These are phyloP conservation scores for Scenedesmus sp. DNA, from an alignment of 163 green algal species.

Conservation along the genomic window DNA sequence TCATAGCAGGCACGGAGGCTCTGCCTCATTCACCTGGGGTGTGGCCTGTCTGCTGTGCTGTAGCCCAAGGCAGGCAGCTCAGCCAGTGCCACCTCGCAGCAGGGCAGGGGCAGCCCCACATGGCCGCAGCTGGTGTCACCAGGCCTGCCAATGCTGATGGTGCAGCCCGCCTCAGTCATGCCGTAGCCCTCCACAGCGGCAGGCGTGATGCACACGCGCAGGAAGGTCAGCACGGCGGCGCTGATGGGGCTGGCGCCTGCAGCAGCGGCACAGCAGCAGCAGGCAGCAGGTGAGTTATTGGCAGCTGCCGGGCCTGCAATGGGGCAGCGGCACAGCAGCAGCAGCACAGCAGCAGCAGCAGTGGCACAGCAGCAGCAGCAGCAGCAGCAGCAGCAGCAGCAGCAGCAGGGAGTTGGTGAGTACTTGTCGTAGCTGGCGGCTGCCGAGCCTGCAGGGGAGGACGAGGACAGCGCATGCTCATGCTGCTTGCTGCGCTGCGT, in stretches of 20 bases:
- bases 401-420: no score
- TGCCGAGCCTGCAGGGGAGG: no score
- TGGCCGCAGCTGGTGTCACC: conserved; percentile 64
- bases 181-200: conserved; percentile 90
- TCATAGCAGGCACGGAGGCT: neutral
- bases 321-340: no score
- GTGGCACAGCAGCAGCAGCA: neutral
- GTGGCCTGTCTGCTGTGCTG: conserved; percentile 85
- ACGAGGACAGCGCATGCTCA: no score
- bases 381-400: no score
- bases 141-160: conserved; percentile 74
- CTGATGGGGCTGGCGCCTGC: conserved; percentile 86
- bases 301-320: neutral
- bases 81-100: conserved; percentile 93
- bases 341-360: no score
- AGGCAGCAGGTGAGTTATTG: neutral
- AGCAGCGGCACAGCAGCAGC: neutral
- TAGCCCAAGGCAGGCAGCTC: conserved; percentile 99
- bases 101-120: conserved; percentile 88
- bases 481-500: no score
- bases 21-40: conserved; percentile 73
- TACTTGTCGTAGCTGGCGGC: no score
- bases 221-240: conserved; percentile 90
- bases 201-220: conserved; percentile 92
- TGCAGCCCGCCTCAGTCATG: conserved; percentile 88